Conservation (phyloP, 2,329 filamentous ascomycete genomes). For the Emmonsiellopsis sp. region DNA sequence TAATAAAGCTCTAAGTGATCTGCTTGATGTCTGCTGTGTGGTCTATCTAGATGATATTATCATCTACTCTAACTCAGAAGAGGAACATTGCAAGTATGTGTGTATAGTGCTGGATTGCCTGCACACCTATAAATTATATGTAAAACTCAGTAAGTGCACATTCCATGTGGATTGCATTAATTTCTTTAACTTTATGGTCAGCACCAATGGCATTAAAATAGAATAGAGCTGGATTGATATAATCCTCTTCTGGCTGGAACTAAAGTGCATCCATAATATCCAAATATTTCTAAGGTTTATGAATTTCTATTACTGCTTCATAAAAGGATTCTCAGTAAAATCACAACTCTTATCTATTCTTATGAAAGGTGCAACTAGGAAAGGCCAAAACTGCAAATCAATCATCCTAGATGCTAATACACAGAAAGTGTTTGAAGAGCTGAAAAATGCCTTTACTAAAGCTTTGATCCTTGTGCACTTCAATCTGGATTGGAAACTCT, state of each 20-base stretch:
- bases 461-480: conserved; percentile 15
- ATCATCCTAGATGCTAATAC: conserved; percentile 6
- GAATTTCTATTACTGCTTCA: conserved; percentile 26
- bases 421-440: conserved; percentile 7
- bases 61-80: conserved; percentile 1
- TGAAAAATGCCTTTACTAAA: conserved; percentile 13
- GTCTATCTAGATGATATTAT: conserved; percentile 2
- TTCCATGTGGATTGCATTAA: conserved; percentile 7
- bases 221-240: conserved; percentile 12
- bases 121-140: conserved; percentile 1
- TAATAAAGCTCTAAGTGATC: not conserved
- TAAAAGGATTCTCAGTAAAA: conserved; percentile 16
- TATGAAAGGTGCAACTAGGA: conserved; percentile 3
- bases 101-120: conserved; percentile 4
- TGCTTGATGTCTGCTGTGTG: not conserved
- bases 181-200: conserved; percentile 13
- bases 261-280: conserved; percentile 12
- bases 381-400: not conserved
- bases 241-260: conserved; percentile 16
- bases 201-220: conserved; percentile 9
- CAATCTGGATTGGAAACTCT: conserved; percentile 8
- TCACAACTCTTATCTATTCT: conserved; percentile 11
- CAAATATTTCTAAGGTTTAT: conserved; percentile 23
- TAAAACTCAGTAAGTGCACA: conserved; percentile 9
- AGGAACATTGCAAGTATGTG: conserved; percentile 6